Percentiles rank a stretch among this genome's conserved stretches.
These are phyloP conservation scores for Graphiopsis chlorocephala DNA, from an alignment of 2,329 filamentous ascomycete genomes.

Conservation along the genomic window DNA sequence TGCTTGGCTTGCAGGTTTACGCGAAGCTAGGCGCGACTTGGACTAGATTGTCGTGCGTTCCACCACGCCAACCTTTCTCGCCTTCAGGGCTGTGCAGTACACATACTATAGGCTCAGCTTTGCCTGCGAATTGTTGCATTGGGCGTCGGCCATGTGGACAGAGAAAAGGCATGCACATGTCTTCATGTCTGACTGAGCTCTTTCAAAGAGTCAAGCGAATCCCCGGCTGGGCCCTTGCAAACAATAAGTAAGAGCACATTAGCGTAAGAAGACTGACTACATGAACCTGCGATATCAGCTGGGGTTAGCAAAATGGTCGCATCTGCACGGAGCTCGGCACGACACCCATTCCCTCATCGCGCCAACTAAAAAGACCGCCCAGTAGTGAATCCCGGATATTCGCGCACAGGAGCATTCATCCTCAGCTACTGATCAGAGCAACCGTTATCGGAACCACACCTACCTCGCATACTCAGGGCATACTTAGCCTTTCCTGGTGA, in stretches of 20 bases:
- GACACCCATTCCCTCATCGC: neutral
- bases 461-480: neutral
- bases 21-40: neutral
- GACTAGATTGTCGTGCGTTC: neutral
- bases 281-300: neutral
- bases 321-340: neutral
- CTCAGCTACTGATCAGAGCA: neutral
- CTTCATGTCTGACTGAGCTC: neutral
- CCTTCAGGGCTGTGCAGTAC: neutral
- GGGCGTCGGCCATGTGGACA: neutral
- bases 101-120: neutral
- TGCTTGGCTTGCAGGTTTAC: neutral
- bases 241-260: neutral
- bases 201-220: neutral
- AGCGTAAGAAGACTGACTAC: neutral
- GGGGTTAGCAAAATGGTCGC: neutral
- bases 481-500: neutral
- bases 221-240: neutral
- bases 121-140: neutral
- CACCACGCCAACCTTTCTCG: neutral
- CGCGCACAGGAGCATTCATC: neutral
- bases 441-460: neutral
- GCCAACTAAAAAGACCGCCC: neutral
- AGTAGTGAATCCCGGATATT: neutral
- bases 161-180: neutral